A percentile compares a stretch with the other conserved stretches of the same genome.
phyloP scores from a whole-genome alignment of 768 basidiomycete genomes.

The Kwoniella mangroviensis region DNA sequence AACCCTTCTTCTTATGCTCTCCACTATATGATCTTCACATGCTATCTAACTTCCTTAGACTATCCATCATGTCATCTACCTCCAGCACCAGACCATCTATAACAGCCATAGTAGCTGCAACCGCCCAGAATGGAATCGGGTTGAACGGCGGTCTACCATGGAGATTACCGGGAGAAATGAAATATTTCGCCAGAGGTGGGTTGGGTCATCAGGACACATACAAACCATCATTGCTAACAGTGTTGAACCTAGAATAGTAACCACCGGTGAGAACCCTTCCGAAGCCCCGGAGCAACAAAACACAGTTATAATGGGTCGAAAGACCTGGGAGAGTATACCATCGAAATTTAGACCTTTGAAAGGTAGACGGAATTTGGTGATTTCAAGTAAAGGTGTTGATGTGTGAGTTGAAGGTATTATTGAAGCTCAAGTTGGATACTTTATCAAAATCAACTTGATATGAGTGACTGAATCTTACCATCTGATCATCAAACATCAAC shows the following conservation, averaged over 20 bases:
- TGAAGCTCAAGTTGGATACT: not conserved
- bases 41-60: not conserved
- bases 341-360: constrained; percentile 77
- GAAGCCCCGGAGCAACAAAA: constrained; percentile 63
- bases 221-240: not conserved
- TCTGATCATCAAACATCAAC: too few relatives aligned
- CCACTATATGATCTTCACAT: not conserved
- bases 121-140: constrained; percentile 84
- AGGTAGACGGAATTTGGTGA: constrained; percentile 74
- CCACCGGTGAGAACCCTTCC: constrained; percentile 58
- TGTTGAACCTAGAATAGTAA: constrained; percentile 50
- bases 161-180: constrained; percentile 84
- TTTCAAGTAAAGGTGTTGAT: constrained; percentile 66
- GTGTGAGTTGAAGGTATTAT: constrained; percentile 62
- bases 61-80: constrained; percentile 1
- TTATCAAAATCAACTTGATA: not conserved
- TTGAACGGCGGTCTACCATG: constrained; percentile 76
- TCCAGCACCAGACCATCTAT: constrained; percentile 53
- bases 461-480: too few relatives aligned
- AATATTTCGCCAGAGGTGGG: constrained; percentile 86
- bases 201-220: too few relatives aligned
- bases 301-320: constrained; percentile 90
- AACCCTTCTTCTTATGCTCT: not conserved
- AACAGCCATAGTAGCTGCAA: constrained; percentile 93
- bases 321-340: constrained; percentile 98